A percentile compares a stretch with the other conserved stretches of the same genome.
phyloP scores from a whole-genome alignment of 176 grass and related monocot genomes.

The Musa beccarii region DNA sequence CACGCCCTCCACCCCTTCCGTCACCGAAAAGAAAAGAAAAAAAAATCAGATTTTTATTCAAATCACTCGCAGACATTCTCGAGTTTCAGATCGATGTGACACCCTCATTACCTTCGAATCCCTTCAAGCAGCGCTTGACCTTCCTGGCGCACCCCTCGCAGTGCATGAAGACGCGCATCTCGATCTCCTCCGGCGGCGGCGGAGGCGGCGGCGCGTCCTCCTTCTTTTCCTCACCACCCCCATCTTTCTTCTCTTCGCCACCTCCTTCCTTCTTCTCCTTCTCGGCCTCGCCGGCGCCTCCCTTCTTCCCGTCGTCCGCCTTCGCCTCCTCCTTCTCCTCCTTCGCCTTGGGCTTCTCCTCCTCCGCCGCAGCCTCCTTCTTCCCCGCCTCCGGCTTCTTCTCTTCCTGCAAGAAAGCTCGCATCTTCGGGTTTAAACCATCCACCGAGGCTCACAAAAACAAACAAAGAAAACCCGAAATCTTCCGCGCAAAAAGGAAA shows the following conservation, averaged over 20 bases:
- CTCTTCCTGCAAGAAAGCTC: slow-evolving; percentile 32
- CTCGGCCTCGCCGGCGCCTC: slow-evolving; percentile 23
- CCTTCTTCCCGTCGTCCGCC: slow-evolving; percentile 19
- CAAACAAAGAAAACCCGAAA: not conserved
- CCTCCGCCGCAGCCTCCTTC: slow-evolving; percentile 24
- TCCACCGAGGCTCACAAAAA: not conserved
- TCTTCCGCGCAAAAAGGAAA: not conserved
- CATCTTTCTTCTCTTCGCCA: slow-evolving; percentile 10
- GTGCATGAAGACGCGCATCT: slow-evolving; percentile 97
- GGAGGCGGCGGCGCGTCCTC: slow-evolving; percentile 29
- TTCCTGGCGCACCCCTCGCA: slow-evolving; percentile 90
- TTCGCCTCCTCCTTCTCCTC: slow-evolving; percentile 27
- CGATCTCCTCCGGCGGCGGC: slow-evolving; percentile 76
- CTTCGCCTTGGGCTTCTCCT: slow-evolving; percentile 27
- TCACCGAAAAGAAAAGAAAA: not conserved
- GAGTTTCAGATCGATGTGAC: not conserved
- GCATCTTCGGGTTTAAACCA: not conserved
- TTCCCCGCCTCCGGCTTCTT: slow-evolving; percentile 29
- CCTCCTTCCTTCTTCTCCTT: slow-evolving; percentile 1
- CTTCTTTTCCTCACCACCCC: slow-evolving; percentile 20
- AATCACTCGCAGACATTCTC: not conserved
- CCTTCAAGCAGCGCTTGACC: slow-evolving; percentile 69
- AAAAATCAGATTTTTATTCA: not conserved
- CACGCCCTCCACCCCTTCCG: slow-evolving; percentile 72
- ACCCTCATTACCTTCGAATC: slow-evolving; percentile 55